These are phyloP conservation scores for Aureobasidium sp. DNA, from an alignment of 2,329 filamentous ascomycete species.

Conservation along the genomic window DNA sequence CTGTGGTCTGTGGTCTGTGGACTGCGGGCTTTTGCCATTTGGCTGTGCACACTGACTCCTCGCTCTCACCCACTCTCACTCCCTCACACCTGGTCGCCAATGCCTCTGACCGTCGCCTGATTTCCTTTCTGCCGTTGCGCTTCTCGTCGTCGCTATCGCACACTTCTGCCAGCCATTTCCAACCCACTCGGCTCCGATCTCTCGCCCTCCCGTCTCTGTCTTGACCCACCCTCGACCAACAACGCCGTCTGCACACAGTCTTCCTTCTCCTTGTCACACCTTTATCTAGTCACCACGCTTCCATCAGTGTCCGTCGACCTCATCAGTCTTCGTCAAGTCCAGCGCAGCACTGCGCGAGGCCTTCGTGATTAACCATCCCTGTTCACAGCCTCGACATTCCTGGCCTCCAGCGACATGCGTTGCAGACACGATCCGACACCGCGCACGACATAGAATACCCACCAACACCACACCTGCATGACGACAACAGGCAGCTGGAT, in stretches of 20 bases:
- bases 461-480: not conserved
- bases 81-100: constrained; percentile 3
- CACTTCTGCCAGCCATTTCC: not conserved
- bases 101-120: constrained; percentile 12
- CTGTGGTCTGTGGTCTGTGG: not conserved
- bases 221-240: constrained; percentile 2
- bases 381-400: constrained; percentile 12
- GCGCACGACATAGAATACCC: constrained; percentile 11
- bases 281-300: not conserved
- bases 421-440: constrained; percentile 2
- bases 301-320: not conserved
- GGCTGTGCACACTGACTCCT: constrained; percentile 8
- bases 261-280: not conserved
- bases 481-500: constrained; percentile 7
- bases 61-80: constrained; percentile 6
- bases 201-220: constrained; percentile 3
- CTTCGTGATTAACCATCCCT: constrained; percentile 6
- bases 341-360: not conserved
- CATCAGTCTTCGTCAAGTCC: not conserved
- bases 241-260: not conserved
- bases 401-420: constrained; percentile 13
- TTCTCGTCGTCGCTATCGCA: constrained; percentile 6
- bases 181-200: not conserved
- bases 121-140: not conserved
- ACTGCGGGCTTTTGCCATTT: not conserved